These are phyloP conservation scores for Brassica balearica DNA, from an alignment of 441 rosid species.

Conservation along the genomic window DNA sequence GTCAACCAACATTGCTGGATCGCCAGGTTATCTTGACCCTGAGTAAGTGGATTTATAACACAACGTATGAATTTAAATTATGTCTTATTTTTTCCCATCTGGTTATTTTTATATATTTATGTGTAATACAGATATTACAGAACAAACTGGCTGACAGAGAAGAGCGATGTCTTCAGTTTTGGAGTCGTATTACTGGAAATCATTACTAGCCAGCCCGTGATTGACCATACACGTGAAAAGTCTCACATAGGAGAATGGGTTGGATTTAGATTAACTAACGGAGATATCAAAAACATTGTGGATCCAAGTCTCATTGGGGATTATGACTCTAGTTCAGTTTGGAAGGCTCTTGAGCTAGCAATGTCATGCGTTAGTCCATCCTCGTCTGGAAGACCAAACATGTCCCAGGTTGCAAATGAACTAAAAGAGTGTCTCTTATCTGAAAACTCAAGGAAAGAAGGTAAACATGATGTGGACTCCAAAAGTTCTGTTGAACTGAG, in stretches of 20 bases:
- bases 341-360: slow-evolving; percentile 13
- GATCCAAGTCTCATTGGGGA: neutral
- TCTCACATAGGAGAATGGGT: neutral
- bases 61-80: neutral
- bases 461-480: neutral
- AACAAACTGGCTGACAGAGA: neutral
- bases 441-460: neutral
- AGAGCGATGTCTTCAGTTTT: neutral
- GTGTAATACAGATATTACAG: neutral
- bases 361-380: neutral
- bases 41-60: neutral
- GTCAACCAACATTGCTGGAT: neutral
- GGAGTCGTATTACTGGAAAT: neutral
- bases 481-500: neutral
- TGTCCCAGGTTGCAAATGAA: neutral
- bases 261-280: neutral
- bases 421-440: neutral
- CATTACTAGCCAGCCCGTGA: neutral
- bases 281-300: slow-evolving; percentile 7
- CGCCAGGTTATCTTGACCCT: neutral
- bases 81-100: neutral
- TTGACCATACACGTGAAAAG: neutral
- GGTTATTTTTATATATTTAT: neutral
- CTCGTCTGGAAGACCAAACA: slow-evolving; percentile 2
- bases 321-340: neutral